Conservation (phyloP, 495 filamentous ascomycete species). For the Podospora didyma region DNA sequence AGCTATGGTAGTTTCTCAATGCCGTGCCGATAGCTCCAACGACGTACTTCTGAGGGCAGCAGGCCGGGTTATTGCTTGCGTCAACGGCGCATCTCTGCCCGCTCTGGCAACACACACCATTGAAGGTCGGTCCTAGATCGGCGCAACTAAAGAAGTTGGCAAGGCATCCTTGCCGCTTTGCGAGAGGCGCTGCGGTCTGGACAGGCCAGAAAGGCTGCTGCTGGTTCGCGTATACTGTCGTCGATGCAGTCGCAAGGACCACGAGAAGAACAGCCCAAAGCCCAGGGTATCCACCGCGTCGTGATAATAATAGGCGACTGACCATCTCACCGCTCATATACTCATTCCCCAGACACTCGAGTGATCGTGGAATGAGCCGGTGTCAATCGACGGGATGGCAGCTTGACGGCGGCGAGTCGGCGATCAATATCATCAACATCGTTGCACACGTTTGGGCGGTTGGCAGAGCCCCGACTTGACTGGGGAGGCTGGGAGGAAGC, state of each 20-base stretch:
- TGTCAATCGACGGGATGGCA: too few species aligned
- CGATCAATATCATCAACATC: too few species aligned
- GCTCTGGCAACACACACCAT: constrained; percentile 40
- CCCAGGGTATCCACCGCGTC: background rate
- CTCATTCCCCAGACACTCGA: background rate
- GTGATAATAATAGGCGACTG: background rate
- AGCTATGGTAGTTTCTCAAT: background rate
- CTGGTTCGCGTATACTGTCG: constrained; percentile 13
- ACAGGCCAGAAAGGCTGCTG: constrained; percentile 27
- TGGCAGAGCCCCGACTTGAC: too few species aligned
- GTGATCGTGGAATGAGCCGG: too few species aligned
- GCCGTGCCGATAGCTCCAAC: too few species aligned
- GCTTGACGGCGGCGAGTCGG: too few species aligned
- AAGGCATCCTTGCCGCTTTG: constrained; percentile 27
- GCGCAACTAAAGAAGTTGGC: constrained; percentile 43
- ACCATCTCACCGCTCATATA: too few species aligned
- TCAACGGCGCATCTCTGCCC: constrained; percentile 42
- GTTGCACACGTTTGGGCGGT: too few species aligned
- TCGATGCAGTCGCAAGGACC: constrained; percentile 7
- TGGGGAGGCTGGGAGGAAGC: background rate
- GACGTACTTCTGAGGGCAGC: constrained; percentile 43
- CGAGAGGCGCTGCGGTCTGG: constrained; percentile 20
- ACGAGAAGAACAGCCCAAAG: constrained; percentile 1
- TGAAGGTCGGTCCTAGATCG: constrained; percentile 33
- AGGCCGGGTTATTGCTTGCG: constrained; percentile 37